phyloP scores from a whole-genome alignment of 75 land plant species.

The Pinus tabuliformis region DNA sequence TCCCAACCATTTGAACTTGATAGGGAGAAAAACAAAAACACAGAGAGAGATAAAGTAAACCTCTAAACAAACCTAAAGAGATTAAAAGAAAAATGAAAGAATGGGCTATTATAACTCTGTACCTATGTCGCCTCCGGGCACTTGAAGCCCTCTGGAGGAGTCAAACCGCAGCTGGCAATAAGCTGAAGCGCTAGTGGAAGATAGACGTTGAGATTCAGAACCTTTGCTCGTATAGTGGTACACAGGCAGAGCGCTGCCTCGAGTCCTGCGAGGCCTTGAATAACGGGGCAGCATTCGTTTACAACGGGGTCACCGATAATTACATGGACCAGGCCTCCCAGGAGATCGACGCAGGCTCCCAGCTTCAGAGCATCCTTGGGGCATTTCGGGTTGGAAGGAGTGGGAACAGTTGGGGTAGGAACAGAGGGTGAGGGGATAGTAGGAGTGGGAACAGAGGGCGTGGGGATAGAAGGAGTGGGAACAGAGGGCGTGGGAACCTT shows the following conservation, averaged over 20 bases:
- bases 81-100: too few relatives aligned
- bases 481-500: neutral
- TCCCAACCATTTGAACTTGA: too few relatives aligned
- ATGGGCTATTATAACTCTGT: too few relatives aligned
- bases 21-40: too few relatives aligned
- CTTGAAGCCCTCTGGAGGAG: constrained; percentile 25
- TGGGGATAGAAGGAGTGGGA: constrained; percentile 1
- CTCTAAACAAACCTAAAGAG: too few relatives aligned
- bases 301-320: neutral
- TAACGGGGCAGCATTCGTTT: constrained; percentile 20
- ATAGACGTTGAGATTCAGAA: constrained; percentile 26
- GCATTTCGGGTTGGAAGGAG: neutral
- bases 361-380: constrained; percentile 3
- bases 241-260: constrained; percentile 31
- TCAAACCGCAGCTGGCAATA: constrained; percentile 23
- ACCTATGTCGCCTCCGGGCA: constrained; percentile 6
- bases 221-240: constrained; percentile 31
- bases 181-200: constrained; percentile 27
- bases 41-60: too few relatives aligned
- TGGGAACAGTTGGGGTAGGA: constrained; percentile 13
- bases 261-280: constrained; percentile 21
- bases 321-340: neutral
- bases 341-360: constrained; percentile 8
- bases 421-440: constrained; percentile 14
- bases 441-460: neutral